Percentiles rank a stretch among this genome's conserved stretches.
Evolutionary conservation across 2,329 filamentous ascomycete genomes (phyloP).

Genomic region (Nakataea oryzae): DNA sequence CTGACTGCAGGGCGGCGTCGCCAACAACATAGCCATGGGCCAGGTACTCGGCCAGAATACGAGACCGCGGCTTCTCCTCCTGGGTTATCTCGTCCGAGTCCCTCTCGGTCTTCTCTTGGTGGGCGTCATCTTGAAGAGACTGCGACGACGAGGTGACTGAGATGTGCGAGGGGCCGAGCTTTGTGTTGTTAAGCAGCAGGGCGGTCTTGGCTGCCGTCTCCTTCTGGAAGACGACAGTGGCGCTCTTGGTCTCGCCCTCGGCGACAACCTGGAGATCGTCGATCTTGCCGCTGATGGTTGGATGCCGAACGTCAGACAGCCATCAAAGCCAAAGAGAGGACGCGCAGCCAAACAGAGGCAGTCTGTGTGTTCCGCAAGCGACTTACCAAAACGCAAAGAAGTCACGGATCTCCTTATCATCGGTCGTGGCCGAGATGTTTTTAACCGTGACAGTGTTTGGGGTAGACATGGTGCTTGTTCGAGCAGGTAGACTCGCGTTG

Average conservation of each 20-base stretch:
- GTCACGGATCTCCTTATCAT: conserved; percentile 83
- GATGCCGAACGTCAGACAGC: background rate
- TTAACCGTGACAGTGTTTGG: conserved; percentile 50
- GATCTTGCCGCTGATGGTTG: conserved; percentile 69
- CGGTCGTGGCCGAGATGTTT: conserved; percentile 74
- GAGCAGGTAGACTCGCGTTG: background rate
- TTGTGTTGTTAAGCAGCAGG: conserved; percentile 91
- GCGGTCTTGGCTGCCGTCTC: conserved; percentile 94
- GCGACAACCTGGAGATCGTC: conserved; percentile 66
- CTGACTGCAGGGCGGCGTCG: conserved; percentile 63
- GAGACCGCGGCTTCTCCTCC: conserved; percentile 91
- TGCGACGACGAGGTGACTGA: conserved; percentile 58
- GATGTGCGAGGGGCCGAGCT: conserved; percentile 81
- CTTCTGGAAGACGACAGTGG: conserved; percentile 94
- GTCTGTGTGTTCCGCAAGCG: background rate
- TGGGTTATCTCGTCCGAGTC: conserved; percentile 68
- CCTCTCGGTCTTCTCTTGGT: conserved; percentile 38
- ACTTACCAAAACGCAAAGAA: conserved; percentile 94
- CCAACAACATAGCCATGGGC: conserved; percentile 86
- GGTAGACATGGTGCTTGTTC: conserved; percentile 9
- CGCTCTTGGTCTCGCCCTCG: conserved; percentile 61
- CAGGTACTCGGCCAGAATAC: conserved; percentile 93
- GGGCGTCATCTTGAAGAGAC: conserved; percentile 39
- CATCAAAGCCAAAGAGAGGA: background rate
- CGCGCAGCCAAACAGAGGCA: background rate